These are phyloP conservation scores for Penicillium sp. DNA, from an alignment of 2,329 filamentous ascomycete species.

Conservation along the genomic window DNA sequence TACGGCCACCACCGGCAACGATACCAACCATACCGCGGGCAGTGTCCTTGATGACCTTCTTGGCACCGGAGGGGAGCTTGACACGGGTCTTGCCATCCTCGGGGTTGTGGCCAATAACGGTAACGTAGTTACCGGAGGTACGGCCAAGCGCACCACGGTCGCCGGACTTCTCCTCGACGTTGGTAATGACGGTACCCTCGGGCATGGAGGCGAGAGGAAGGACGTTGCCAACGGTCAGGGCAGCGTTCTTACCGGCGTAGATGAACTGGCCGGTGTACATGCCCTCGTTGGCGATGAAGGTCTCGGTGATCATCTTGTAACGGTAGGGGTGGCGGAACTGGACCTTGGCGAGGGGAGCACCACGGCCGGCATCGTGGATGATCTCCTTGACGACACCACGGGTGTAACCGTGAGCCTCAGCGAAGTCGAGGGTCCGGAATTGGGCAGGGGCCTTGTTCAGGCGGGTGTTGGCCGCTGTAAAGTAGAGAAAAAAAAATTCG, in stretches of 20 bases:
- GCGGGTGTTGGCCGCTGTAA: constrained; percentile 72
- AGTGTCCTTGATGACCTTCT: constrained; percentile 94
- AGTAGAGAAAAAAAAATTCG: constrained; percentile 26
- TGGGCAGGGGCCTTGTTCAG: constrained; percentile 93
- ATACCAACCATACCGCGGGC: constrained; percentile 99
- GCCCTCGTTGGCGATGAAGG: constrained; percentile 99
- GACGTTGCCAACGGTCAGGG: constrained; percentile 95
- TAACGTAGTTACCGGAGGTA: constrained; percentile 99
- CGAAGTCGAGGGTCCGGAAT: constrained; percentile 95
- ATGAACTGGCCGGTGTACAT: constrained; percentile 99
- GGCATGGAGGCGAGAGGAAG: constrained; percentile 91
- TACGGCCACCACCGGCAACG: constrained; percentile 97
- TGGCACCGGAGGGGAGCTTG: constrained; percentile 98
- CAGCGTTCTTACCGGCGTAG: constrained; percentile 99
- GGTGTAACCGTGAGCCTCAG: constrained; percentile 96
- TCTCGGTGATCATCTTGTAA: constrained; percentile 97
- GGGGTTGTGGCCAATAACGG: constrained; percentile 94
- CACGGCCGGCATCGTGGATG: constrained; percentile 97
- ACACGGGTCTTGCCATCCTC: constrained; percentile 99
- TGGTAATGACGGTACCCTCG: constrained; percentile 98
- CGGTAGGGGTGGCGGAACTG: constrained; percentile 97
- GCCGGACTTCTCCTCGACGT: constrained; percentile 98
- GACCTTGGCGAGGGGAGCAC: constrained; percentile 95
- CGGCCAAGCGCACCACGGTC: constrained; percentile 95
- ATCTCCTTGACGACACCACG: constrained; percentile 98